These are phyloP conservation scores for Seminavis robusta DNA, from an alignment of 108 stramenopile genomes.

Conservation along the genomic window DNA sequence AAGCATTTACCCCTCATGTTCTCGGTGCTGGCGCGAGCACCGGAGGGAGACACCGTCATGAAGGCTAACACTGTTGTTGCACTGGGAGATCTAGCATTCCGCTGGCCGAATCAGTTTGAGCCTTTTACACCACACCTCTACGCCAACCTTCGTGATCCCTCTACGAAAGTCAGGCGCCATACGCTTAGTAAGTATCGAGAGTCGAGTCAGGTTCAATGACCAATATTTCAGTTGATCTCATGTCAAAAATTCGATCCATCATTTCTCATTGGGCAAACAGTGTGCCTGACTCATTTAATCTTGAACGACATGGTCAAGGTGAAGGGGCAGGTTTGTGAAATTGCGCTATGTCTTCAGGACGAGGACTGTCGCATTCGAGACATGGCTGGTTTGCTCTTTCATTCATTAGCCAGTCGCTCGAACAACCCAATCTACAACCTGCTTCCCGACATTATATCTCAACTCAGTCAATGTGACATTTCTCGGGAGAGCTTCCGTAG, in stretches of 20 bases:
- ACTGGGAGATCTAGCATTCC: slow-evolving; percentile 95
- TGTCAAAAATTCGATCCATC: too few relatives aligned
- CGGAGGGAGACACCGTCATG: slow-evolving; percentile 68
- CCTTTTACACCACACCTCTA: slow-evolving; percentile 95
- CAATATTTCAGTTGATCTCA: too few relatives aligned
- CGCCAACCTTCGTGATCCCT: slow-evolving; percentile 89
- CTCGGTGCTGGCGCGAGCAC: slow-evolving; percentile 81
- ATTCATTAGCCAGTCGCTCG: slow-evolving; percentile 89
- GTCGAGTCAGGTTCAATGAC: too few relatives aligned
- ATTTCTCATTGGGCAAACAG: too few relatives aligned
- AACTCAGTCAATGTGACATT: slow-evolving; percentile 68
- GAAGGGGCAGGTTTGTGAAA: slow-evolving; percentile 93
- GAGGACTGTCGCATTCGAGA: slow-evolving; percentile 81
- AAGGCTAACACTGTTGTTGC: slow-evolving; percentile 94
- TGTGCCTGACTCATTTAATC: slow-evolving; percentile 96
- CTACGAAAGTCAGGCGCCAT: slow-evolving; percentile 87
- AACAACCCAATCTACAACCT: slow-evolving; percentile 98
- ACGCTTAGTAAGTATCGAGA: too few relatives aligned
- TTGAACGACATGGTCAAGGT: slow-evolving; percentile 99
- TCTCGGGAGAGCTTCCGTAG: slow-evolving; percentile 75
- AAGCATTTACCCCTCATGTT: slow-evolving; percentile 90
- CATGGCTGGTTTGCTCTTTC: slow-evolving; percentile 91
- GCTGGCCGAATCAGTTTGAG: slow-evolving; percentile 97
- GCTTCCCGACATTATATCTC: slow-evolving; percentile 95
- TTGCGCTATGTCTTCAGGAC: slow-evolving; percentile 91